Base-by-base conservation (phyloP, 2,329 filamentous ascomycete genomes). In the Paraphaeosphaeria minitans region DNA sequence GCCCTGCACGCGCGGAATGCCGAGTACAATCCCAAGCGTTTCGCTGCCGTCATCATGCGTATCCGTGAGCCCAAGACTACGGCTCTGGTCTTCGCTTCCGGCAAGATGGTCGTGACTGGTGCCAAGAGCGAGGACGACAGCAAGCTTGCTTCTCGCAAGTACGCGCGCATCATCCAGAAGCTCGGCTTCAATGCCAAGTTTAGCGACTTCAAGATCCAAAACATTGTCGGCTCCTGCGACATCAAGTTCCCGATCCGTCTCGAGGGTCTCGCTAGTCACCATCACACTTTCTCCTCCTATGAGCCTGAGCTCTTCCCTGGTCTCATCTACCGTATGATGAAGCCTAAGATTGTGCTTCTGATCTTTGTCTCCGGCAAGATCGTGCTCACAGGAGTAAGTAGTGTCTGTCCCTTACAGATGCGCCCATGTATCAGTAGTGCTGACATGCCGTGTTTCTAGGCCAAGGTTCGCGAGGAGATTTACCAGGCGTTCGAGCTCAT, bases 271-370 rank as follows among this genome's bases (percentile, higher is more conserved):
- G 53, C 53, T 45, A 48, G 42, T 31, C 53, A 55, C 35, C 53
- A 55, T 22, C 53, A 55, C 85, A 97, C 97, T 82, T 99, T 98
- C 73, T 74, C 70, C 42, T 97, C 93, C 58, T 99, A 99, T 80
- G 95, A 99, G 80, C 95, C 95, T 67, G 95, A 99, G 77, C 80
- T 99, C 78, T 99, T 98, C 86, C 95, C 95, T 74, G 95, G 95
- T 87, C 89, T 99, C 53, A 99, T 99, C 81, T 99, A 99, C 82
- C 93, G 95, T 78, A 99, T 99, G 95, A 97, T 98, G 85, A 98
- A 98, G 85, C 95, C 95, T 21, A 98, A 98, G 88, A 97, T 98
- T 68, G 94, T 98, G 55, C 88, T 98, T 27, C 83, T 98, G 75
- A 97, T 99, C 79, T 98, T 98, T 82, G 94, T 98, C 73, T 95